Percentiles rank a stretch among this genome's conserved stretches.
Evolutionary conservation across 1,284 basidiomycete genomes (phyloP).

Genomic region (Flammula alnicola): DNA sequence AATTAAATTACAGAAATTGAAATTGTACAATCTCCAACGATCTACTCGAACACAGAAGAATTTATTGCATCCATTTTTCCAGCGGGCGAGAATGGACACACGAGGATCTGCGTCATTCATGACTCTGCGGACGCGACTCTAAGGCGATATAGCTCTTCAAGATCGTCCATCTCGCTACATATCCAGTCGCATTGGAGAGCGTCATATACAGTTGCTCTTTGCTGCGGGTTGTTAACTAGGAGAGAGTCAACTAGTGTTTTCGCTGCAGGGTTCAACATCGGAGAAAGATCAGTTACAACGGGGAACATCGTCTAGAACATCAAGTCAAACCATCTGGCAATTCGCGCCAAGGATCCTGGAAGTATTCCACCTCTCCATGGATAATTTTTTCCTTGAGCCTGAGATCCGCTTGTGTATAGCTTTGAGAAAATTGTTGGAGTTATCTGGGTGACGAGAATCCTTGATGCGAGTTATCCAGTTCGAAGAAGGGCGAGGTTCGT

Average conservation of each 20-base stretch:
- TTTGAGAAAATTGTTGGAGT: slow-evolving; percentile 47
- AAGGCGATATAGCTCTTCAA: slow-evolving; percentile 61
- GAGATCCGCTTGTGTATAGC: slow-evolving; percentile 54
- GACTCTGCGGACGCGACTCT: slow-evolving; percentile 43
- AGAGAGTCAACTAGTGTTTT: slow-evolving; percentile 58
- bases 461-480: slow-evolving; percentile 39
- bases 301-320: too few species aligned
- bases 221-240: slow-evolving; percentile 56
- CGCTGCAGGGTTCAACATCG: slow-evolving; percentile 42
- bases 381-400: slow-evolving; percentile 72
- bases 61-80: too few species aligned
- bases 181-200: slow-evolving; percentile 73
- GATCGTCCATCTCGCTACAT: slow-evolving; percentile 55
- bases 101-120: not conserved
- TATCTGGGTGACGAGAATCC: slow-evolving; percentile 32
- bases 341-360: slow-evolving; percentile 53
- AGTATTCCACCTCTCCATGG: slow-evolving; percentile 61
- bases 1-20: not conserved
- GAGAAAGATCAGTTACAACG: slow-evolving; percentile 22
- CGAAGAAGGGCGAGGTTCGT: slow-evolving; percentile 42
- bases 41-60: not conserved
- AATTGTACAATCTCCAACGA: not conserved
- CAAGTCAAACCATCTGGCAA: slow-evolving; percentile 63
- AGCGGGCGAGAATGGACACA: too few species aligned
- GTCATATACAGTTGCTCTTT: slow-evolving; percentile 62